Evolutionary conservation across 176 grass and related monocot genomes (phyloP).

Genomic region (Aegilops tauschii): DNA sequence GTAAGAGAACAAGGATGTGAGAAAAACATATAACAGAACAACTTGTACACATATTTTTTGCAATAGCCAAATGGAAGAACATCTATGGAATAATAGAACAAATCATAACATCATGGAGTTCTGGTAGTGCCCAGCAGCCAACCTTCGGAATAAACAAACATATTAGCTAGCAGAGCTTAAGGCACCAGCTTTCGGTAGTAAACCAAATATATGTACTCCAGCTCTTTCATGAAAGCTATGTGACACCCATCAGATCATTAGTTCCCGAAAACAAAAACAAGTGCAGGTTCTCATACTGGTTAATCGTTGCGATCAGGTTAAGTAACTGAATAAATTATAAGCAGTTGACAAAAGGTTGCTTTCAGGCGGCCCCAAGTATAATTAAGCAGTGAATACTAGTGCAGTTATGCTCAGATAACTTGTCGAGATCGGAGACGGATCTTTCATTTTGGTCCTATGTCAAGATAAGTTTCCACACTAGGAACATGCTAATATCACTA

Average conservation of each 20-base stretch:
- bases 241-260: background rate
- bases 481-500: background rate
- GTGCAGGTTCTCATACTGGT: background rate
- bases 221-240: slow-evolving; percentile 28
- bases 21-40: too few species aligned
- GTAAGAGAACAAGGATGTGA: too few species aligned
- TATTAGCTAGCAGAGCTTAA: background rate
- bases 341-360: background rate
- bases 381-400: background rate
- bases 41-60: background rate
- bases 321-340: background rate
- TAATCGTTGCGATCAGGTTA: background rate
- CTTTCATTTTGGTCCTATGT: background rate
- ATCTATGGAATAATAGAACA: background rate
- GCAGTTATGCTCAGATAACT: background rate
- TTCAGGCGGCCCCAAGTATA: background rate
- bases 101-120: background rate
- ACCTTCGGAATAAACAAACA: slow-evolving; percentile 37
- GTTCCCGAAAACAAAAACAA: background rate
- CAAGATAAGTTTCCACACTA: background rate
- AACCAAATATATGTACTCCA: background rate
- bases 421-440: background rate
- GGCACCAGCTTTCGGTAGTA: slow-evolving; percentile 5
- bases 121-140: background rate
- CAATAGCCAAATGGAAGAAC: background rate